Evolutionary conservation across 768 basidiomycete species (phyloP).

Genomic region (Ramaria rubella): DNA sequence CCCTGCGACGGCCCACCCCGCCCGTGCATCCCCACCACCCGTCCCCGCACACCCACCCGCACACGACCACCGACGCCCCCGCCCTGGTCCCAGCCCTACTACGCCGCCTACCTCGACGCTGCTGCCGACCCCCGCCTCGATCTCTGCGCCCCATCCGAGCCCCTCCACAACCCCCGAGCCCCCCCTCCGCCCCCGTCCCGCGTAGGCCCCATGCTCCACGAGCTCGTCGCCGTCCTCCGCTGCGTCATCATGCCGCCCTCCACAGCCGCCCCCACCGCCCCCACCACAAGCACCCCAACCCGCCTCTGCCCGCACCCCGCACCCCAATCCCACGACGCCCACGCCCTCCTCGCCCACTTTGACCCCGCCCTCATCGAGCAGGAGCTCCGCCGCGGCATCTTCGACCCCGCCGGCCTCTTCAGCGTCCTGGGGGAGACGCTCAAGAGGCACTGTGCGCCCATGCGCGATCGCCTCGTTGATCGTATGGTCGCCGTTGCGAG

Average conservation of each 20-base stretch:
- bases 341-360: conserved; percentile 67
- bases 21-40: conserved; percentile 41
- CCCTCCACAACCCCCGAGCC: conserved; percentile 30
- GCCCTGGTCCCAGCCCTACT: conserved; percentile 9
- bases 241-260: conserved; percentile 75
- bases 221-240: conserved; percentile 75
- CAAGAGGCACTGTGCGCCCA: conserved; percentile 89
- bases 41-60: conserved; percentile 36
- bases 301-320: conserved; percentile 54
- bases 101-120: conserved; percentile 15
- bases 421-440: conserved; percentile 71
- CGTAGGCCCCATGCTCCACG: conserved; percentile 58
- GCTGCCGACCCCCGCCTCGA: neutral
- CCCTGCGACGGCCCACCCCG: conserved; percentile 20
- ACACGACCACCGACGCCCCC: conserved; percentile 33
- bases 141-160: conserved; percentile 1
- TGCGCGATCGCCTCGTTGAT: conserved; percentile 81
- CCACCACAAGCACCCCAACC: conserved; percentile 36
- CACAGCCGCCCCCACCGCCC: conserved; percentile 11
- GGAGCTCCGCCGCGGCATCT: conserved; percentile 68
- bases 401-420: conserved; percentile 77
- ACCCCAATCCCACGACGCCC: conserved; percentile 47
- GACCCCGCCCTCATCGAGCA: conserved; percentile 79
- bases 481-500: conserved; percentile 71
- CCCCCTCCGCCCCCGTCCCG: conserved; percentile 69